Evolutionary conservation across 352 stramenopile genomes (phyloP).

Genomic region (Phytopythium aichiense): DNA sequence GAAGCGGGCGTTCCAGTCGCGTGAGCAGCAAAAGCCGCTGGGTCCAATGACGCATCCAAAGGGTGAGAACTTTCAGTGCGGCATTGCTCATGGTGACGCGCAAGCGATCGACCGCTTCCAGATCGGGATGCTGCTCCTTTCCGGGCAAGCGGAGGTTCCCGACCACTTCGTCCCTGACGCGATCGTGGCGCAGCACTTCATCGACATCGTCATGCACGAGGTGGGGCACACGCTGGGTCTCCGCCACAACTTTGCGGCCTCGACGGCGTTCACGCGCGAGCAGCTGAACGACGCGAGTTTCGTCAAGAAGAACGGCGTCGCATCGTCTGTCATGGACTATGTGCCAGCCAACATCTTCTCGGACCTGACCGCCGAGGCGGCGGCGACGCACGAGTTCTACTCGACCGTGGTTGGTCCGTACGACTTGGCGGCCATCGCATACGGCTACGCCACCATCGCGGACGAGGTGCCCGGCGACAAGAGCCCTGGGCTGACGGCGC

Average conservation of each 20-base stretch:
- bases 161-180: slow-evolving; percentile 38
- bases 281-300: slow-evolving; percentile 56
- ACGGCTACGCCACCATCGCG: slow-evolving; percentile 58
- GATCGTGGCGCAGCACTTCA: slow-evolving; percentile 64
- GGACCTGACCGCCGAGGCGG: slow-evolving; percentile 37
- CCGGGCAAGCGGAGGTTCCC: neutral
- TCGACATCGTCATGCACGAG: slow-evolving; percentile 85
- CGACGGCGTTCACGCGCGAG: slow-evolving; percentile 37
- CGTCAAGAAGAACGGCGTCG: slow-evolving; percentile 43
- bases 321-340: slow-evolving; percentile 87
- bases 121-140: slow-evolving; percentile 25
- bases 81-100: slow-evolving; percentile 29
- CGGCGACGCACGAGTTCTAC: slow-evolving; percentile 55
- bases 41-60: neutral
- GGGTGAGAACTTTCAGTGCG: slow-evolving; percentile 31
- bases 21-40: neutral
- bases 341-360: slow-evolving; percentile 78
- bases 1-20: neutral
- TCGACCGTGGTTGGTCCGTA: slow-evolving; percentile 67
- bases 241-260: slow-evolving; percentile 84
- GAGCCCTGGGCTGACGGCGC: slow-evolving; percentile 23
- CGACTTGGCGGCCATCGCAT: slow-evolving; percentile 82
- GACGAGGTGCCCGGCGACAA: slow-evolving; percentile 51
- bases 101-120: slow-evolving; percentile 38
- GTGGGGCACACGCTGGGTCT: slow-evolving; percentile 85